These are phyloP conservation scores for Periconia digitata DNA, from an alignment of 2,329 filamentous ascomycete species.

Conservation along the genomic window DNA sequence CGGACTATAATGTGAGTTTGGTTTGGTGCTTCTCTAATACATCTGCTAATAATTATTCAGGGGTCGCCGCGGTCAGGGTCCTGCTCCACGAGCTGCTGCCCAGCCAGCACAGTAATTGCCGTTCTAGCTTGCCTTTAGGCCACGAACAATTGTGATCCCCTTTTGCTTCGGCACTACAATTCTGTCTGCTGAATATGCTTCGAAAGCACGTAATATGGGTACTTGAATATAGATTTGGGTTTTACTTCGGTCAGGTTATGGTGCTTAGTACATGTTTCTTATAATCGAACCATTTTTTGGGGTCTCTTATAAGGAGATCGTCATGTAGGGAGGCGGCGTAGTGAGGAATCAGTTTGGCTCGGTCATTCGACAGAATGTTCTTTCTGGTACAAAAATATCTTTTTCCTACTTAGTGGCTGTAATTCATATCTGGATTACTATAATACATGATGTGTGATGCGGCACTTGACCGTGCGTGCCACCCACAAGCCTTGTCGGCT, in stretches of 20 bases:
- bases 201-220: not conserved
- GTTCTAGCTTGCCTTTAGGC: not conserved
- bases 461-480: too few relatives aligned
- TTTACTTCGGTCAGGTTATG: conserved; percentile 10
- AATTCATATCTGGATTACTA: too few relatives aligned
- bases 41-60: conserved; percentile 19
- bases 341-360: not conserved
- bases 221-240: conserved; percentile 6
- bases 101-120: conserved; percentile 14
- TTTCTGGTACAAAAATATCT: too few relatives aligned
- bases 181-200: not conserved
- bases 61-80: conserved; percentile 23
- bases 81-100: conserved; percentile 15
- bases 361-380: too few relatives aligned
- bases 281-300: not conserved
- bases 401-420: too few relatives aligned
- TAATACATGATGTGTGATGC: too few relatives aligned
- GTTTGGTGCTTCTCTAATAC: not conserved
- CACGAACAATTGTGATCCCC: not conserved
- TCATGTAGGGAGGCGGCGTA: not conserved
- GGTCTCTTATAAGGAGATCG: not conserved
- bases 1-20: conserved; percentile 71
- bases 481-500: too few relatives aligned
- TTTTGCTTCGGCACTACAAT: not conserved
- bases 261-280: conserved; percentile 9